Evolutionary conservation across 2,329 filamentous ascomycete species (phyloP), one percentile per base, ranked within the genome.

Genomic region (Fusarium brevicatenulatum): DNA sequence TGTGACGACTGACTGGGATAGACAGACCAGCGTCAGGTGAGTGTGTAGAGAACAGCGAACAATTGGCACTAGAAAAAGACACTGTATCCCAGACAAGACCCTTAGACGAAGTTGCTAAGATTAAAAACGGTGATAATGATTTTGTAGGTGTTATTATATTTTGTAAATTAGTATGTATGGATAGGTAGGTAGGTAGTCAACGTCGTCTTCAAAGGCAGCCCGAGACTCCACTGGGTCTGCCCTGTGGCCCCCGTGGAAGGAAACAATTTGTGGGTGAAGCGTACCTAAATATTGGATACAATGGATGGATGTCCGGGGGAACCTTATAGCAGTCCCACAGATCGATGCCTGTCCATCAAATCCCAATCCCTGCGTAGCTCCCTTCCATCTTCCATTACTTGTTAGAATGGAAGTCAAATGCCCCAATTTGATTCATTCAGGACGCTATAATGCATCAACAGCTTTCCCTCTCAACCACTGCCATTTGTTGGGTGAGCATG

Each of bases 221-320:
- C 47, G 46, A 34, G 39, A 49, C 63, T 50, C 65, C 55, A 68
- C 65, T 40, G 37, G 25, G 34, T 43, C 37, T 68, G 53, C 53
- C 58, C 50, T 69, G 53, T 50, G 32, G 39, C 34, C 49, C 30
- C 52, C 34, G 34, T 30, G n/a, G 37, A 30, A 43, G 50, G 70
- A 73, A 73, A 73, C 71, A 73, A 61, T 73, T 73, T 73, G 71
- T 73, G 70, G 71, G 55, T 46, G 60, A 49, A 53, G 34, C 63
- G 46, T 25, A 30, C 9, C 28, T 28, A 28, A 28, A 28, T 28
- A 28, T 28, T 28, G 28, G 28, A 28, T 28, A 32, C 12, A 32
- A 32, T 32, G 30, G 30, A 28, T 28, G 32, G 32, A 34, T 34
- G 37, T 60, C 63, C 32, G 57, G 68, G 67, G 71, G 43, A 54